phyloP scores from a whole-genome alignment of 768 basidiomycete genomes.

The Collybia mongolica region DNA sequence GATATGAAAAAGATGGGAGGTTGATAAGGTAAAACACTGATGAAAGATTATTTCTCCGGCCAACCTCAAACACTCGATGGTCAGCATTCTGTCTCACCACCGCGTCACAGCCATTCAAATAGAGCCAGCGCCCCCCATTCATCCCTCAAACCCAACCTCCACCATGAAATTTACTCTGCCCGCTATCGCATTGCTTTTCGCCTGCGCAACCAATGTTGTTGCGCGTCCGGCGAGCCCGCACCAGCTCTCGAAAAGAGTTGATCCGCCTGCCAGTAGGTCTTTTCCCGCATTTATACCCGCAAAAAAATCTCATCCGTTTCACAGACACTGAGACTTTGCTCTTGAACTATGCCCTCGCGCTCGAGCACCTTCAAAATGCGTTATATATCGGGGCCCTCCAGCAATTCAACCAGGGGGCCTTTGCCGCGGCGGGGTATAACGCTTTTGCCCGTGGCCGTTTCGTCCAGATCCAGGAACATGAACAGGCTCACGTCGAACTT shows the following conservation, averaged over 20 bases:
- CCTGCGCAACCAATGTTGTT: neutral
- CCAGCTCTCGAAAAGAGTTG: neutral
- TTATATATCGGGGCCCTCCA: slow-evolving; percentile 42
- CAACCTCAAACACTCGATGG: no score
- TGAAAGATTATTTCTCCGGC: no score
- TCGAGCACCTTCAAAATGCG: slow-evolving; percentile 47
- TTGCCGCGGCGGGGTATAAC: slow-evolving; percentile 44
- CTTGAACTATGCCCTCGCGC: slow-evolving; percentile 46
- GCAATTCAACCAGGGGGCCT: slow-evolving; percentile 44
- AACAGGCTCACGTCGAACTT: slow-evolving; percentile 48
- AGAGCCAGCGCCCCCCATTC: no score
- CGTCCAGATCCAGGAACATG: slow-evolving; percentile 49
- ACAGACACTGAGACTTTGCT: slow-evolving; percentile 16
- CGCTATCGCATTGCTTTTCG: neutral
- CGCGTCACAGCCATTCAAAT: no score
- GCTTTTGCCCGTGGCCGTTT: slow-evolving; percentile 46
- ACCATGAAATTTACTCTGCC: neutral
- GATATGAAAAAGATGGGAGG: no score
- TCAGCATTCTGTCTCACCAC: no score
- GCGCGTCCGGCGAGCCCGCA: neutral
- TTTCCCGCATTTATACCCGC: neutral
- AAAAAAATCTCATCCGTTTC: neutral
- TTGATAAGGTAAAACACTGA: no score
- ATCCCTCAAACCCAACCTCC: neutral
- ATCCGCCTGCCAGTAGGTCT: neutral